phyloP scores from a whole-genome alignment of 2,329 filamentous ascomycete species.

The Calonectria crousiana region DNA sequence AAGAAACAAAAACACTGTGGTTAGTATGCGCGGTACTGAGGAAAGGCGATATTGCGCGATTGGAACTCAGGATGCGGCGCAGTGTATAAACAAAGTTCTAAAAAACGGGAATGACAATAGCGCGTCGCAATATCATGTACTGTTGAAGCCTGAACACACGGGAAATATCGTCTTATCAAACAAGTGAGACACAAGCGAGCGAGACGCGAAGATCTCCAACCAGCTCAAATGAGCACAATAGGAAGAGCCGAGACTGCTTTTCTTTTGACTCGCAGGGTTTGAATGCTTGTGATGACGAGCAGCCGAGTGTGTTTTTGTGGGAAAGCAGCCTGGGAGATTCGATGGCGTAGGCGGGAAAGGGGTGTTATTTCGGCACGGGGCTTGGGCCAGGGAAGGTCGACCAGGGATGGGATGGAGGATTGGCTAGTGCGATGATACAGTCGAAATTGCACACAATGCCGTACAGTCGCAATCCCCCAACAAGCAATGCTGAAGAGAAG shows the following conservation, averaged over 20 bases:
- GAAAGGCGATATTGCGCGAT: constrained; percentile 38
- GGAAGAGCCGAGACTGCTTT: constrained; percentile 2
- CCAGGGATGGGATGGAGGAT: constrained; percentile 37
- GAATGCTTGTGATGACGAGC: constrained; percentile 13
- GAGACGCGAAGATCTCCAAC: constrained; percentile 23
- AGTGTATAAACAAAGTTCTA: constrained; percentile 13
- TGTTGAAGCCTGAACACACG: constrained; percentile 14
- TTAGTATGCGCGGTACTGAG: constrained; percentile 28
- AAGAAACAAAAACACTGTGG: constrained; percentile 21
- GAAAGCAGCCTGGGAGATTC: constrained; percentile 21
- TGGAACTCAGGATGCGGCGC: constrained; percentile 26
- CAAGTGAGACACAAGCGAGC: constrained; percentile 13
- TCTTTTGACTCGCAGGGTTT: not conserved
- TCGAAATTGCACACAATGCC: constrained; percentile 26
- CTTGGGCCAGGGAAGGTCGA: constrained; percentile 39
- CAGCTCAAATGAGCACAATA: constrained; percentile 19
- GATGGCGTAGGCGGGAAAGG: constrained; percentile 41
- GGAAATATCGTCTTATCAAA: constrained; percentile 9
- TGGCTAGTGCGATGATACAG: constrained; percentile 21
- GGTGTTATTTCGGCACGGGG: constrained; percentile 41
- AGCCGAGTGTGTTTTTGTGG: constrained; percentile 15
- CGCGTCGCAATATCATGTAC: constrained; percentile 31
- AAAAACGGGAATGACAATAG: not conserved
- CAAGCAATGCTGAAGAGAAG: not conserved
- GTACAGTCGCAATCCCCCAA: constrained; percentile 1